These are phyloP conservation scores for Boletellus deceptivus DNA, from an alignment of 1,284 basidiomycete genomes.

Conservation along the genomic window DNA sequence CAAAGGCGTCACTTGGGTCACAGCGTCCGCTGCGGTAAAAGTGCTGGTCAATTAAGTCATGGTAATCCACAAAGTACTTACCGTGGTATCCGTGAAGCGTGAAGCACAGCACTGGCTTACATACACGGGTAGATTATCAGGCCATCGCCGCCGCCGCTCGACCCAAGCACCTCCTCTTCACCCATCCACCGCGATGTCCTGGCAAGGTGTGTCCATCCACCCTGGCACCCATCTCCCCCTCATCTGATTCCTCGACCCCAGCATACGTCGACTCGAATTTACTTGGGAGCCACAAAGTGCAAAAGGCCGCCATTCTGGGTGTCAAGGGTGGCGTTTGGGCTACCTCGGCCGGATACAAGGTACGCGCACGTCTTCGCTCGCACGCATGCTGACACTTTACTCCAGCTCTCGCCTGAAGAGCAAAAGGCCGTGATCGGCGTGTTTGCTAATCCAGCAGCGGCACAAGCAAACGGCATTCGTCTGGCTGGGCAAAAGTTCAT, in stretches of 20 bases:
- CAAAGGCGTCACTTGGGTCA: no score
- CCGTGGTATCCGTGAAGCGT: no score
- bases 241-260: conserved; percentile 31
- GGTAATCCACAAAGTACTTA: no score
- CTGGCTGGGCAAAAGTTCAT: conserved; percentile 83
- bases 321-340: conserved; percentile 90
- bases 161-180: background rate
- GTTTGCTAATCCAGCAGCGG: conserved; percentile 46
- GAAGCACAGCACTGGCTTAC: conserved; percentile 23
- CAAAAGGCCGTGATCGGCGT: conserved; percentile 65
- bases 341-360: conserved; percentile 58
- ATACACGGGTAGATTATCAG: conserved; percentile 32
- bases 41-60: no score
- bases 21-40: no score
- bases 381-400: background rate
- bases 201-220: conserved; percentile 25
- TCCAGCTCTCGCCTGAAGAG: conserved; percentile 72
- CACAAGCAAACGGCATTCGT: conserved; percentile 63
- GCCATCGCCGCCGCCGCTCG: conserved; percentile 23
- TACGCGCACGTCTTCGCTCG: background rate
- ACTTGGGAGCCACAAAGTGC: conserved; percentile 73
- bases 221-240: background rate
- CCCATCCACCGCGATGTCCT: conserved; percentile 27
- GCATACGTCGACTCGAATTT: conserved; percentile 90
- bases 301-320: conserved; percentile 84